Percentiles rank a stretch among this genome's conserved stretches.
phyloP scores from a whole-genome alignment of 495 filamentous ascomycete species.

The Clavariopsis aquatica region DNA sequence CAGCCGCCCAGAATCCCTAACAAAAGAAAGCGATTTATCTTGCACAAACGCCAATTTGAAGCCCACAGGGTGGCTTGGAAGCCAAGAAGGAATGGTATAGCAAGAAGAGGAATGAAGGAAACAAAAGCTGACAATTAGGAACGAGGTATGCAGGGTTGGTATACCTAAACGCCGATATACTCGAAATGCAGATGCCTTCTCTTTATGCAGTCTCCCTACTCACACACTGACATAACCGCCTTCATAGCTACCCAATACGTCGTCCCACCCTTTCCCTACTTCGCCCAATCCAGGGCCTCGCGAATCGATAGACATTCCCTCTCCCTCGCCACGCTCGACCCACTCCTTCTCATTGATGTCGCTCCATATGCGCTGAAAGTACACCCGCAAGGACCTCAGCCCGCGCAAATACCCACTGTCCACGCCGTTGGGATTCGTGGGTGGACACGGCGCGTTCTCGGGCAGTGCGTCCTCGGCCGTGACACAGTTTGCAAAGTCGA shows the following conservation, averaged over 20 bases:
- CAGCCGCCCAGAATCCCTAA: background rate
- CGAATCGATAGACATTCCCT: conserved; percentile 32
- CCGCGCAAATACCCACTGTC: conserved; percentile 90
- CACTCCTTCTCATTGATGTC: conserved; percentile 58
- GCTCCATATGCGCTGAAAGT: conserved; percentile 84
- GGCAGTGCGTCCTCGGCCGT: conserved; percentile 74
- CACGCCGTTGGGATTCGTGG: conserved; percentile 73
- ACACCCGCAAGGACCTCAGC: conserved; percentile 73
- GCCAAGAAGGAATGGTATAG: no score
- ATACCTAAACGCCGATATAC: background rate
- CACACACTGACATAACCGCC: conserved; percentile 29
- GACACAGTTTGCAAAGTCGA: conserved; percentile 97
- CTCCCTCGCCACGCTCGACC: conserved; percentile 39
- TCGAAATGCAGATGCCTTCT: background rate
- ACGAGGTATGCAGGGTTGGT: background rate
- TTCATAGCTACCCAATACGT: conserved; percentile 14
- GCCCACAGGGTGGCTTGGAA: background rate
- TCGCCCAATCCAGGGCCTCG: conserved; percentile 24
- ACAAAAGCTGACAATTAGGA: background rate
- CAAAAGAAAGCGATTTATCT: conserved; percentile 3
- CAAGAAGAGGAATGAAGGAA: background rate
- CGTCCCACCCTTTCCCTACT: conserved; percentile 30
- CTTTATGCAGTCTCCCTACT: background rate
- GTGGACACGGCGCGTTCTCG: conserved; percentile 72
- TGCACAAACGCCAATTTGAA: conserved; percentile 2